phyloP scores from a whole-genome alignment of 176 grass and related monocot genomes.

The Dactylis glomerata region DNA sequence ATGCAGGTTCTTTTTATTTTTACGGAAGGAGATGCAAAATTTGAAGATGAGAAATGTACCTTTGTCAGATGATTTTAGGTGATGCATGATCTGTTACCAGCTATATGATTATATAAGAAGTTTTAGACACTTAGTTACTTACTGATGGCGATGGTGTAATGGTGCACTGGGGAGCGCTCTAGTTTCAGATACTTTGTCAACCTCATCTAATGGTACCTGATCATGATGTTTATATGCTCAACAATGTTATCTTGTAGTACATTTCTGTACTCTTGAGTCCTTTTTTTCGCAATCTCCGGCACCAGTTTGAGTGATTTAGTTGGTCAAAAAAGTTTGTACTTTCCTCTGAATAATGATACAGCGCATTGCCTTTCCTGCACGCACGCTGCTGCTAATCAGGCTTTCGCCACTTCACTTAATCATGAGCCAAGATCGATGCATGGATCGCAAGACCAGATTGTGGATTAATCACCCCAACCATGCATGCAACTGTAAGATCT shows the following conservation, averaged over 20 bases:
- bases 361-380: slow-evolving; percentile 14
- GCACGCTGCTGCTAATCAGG: slow-evolving; percentile 43
- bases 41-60: background rate
- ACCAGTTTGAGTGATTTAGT: background rate
- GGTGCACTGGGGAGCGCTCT: background rate
- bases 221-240: background rate
- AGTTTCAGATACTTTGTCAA: slow-evolving; percentile 9
- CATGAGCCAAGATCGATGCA: slow-evolving; percentile 28
- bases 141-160: background rate
- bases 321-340: slow-evolving; percentile 13
- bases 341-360: slow-evolving; percentile 35
- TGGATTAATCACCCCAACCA: slow-evolving; percentile 9
- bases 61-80: background rate
- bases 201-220: background rate
- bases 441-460: slow-evolving; percentile 23
- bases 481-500: slow-evolving; percentile 27
- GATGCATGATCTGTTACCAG: background rate
- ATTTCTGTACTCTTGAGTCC: background rate
- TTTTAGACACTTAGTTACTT: slow-evolving; percentile 3
- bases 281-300: background rate
- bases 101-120: background rate
- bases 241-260: background rate
- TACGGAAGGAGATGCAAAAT: background rate
- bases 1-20: background rate
- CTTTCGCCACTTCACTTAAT: slow-evolving; percentile 41